These are phyloP conservation scores for Candida buenavistaensis DNA, from an alignment of 1,139 yeast genomes.

Conservation along the genomic window DNA sequence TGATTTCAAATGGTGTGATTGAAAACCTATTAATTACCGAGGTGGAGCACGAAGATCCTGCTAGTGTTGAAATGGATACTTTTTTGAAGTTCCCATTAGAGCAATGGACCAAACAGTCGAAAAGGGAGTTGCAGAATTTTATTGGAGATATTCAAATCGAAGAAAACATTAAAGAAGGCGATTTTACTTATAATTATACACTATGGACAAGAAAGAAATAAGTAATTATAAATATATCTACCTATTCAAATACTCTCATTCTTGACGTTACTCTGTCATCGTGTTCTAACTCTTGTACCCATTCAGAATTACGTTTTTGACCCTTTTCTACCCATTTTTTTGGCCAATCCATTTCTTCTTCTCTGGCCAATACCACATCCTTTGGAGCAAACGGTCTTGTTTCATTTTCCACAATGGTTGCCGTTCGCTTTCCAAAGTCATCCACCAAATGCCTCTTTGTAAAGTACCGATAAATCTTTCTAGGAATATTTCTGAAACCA, in stretches of 20 bases:
- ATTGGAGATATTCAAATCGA: constrained; percentile 40
- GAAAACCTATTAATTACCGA: constrained; percentile 75
- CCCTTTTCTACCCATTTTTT: constrained; percentile 78
- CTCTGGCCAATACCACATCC: constrained; percentile 56
- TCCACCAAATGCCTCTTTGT: constrained; percentile 71
- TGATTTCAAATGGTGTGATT: constrained; percentile 43
- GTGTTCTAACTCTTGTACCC: constrained; percentile 75
- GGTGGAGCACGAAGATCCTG: constrained; percentile 36
- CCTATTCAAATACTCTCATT: constrained; percentile 52
- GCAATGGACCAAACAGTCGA: constrained; percentile 37
- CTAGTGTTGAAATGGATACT: constrained; percentile 60
- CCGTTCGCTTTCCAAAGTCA: constrained; percentile 62
- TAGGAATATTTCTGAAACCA: constrained; percentile 78
- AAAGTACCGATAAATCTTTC: constrained; percentile 76
- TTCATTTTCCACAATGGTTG: constrained; percentile 56
- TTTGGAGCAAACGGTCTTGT: constrained; percentile 56
- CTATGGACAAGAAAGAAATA: constrained; percentile 16
- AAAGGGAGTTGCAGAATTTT: constrained; percentile 37
- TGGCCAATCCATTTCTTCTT: constrained; percentile 93
- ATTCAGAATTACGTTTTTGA: constrained; percentile 70
- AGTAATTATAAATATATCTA: constrained; percentile 2
- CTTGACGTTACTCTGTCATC: constrained; percentile 66
- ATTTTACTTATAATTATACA: constrained; percentile 17
- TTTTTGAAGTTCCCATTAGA: constrained; percentile 45
- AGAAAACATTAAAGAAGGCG: constrained; percentile 44